Conservation (phyloP, 2,329 filamentous ascomycete species). For the Bipolaris cookei region DNA sequence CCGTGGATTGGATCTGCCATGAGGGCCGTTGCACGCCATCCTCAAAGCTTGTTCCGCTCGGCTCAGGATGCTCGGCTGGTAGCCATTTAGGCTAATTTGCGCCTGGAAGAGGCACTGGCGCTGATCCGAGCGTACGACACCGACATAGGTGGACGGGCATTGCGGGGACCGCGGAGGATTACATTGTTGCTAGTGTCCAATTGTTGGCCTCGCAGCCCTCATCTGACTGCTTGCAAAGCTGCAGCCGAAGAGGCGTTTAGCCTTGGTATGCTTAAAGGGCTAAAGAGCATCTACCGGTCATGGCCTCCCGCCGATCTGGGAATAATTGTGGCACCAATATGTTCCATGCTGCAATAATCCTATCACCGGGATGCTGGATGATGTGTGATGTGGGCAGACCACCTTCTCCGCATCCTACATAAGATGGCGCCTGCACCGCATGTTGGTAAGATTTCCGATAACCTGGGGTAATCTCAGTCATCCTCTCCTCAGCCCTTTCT, state of each 20-base stretch:
- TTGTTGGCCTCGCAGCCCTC: not conserved
- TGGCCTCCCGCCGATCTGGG: conserved; percentile 10
- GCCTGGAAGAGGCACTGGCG: conserved; percentile 15
- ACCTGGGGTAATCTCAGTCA: conserved; percentile 1
- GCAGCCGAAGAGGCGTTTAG: conserved; percentile 11
- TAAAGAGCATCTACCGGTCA: conserved; percentile 8
- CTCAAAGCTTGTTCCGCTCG: conserved; percentile 6
- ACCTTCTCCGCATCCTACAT: conserved; percentile 12
- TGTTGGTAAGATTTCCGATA: conserved; percentile 8
- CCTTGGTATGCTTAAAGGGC: conserved; percentile 21
- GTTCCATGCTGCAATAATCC: conserved; percentile 16
- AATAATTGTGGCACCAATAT: conserved; percentile 10
- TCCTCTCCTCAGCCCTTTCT: not conserved
- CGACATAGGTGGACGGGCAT: conserved; percentile 11
- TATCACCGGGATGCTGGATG: conserved; percentile 28
- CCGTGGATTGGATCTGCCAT: not conserved
- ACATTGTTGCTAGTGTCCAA: conserved; percentile 3
- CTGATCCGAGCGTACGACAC: not conserved
- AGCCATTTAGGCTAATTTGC: conserved; percentile 24
- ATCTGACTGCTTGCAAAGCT: conserved; percentile 3
- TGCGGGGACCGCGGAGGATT: conserved; percentile 7
- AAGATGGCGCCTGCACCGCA: conserved; percentile 8
- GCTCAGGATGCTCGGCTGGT: conserved; percentile 1
- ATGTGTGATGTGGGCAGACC: conserved; percentile 13
- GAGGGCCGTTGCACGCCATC: not conserved